Base-by-base conservation (phyloP, 305 asterid species). In the Rubia occidens region DNA sequence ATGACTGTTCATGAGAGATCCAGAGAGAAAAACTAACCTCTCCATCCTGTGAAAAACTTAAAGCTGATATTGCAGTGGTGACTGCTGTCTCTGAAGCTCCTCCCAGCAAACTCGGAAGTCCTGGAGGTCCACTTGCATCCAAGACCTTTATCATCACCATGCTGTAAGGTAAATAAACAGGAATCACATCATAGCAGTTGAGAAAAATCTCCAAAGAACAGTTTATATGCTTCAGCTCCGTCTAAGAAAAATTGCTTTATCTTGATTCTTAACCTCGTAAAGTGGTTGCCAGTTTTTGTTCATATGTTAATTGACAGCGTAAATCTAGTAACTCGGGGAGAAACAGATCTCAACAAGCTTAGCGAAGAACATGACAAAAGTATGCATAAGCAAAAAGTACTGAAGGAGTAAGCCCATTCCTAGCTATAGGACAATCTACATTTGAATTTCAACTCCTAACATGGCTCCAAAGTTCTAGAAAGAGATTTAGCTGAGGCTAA, bases 101-200 rank as follows among this genome's bases (percentile, higher is more conserved):
- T 73, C 95, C 95, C 71, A 88, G 87, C 79, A 94, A 81, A 79
- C 79, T 83, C 60, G 97, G 99, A 87, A 87, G 89, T 71, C 96
- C 99, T 69, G 87, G 95, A 71, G 97, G 99, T 75, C 96, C 99
- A 83, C 96, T 91, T 74, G 97, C 97, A 79, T 94, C 99, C 85
- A 94, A 85, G 65, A 91, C 81, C 89, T 91, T 94, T 82, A 91
- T 82, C 84, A 86, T 91, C 84, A 79, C 80, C 91, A 91, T 85
- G 89, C 99, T 94, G 78, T 80, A 87, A 72, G 69, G 58, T 53
- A 53, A 17, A 76, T 68, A 51, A 60, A 65, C 62, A 11, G 66
- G 56, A 71, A 55, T 35, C 47, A 69, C 66, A 74, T 55, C 26
- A 42, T 40, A 14, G 20, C 9, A 56, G 26, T 43, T n/a, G 13